phyloP scores from a whole-genome alignment of 116 monocot species.

The Posidonia oceanica region DNA sequence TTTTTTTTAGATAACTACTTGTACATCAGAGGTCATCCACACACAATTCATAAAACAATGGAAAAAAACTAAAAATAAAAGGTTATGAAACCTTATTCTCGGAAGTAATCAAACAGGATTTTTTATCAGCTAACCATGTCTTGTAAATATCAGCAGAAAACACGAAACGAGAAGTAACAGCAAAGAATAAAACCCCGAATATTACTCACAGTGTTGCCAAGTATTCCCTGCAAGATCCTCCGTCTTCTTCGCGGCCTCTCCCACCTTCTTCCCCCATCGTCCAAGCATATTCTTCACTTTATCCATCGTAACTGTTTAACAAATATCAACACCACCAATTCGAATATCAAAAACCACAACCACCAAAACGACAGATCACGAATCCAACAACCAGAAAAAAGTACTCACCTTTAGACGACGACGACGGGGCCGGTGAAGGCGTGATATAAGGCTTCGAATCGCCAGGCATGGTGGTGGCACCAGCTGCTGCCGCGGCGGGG shows the following conservation, averaged over 20 bases:
- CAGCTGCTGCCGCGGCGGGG: not conserved
- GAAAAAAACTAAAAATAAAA: not conserved
- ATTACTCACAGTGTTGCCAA: constrained; percentile 79
- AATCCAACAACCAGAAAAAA: not conserved
- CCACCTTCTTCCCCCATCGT: constrained; percentile 57
- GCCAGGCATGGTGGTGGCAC: not conserved
- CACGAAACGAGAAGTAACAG: not conserved
- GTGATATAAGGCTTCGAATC: constrained; percentile 5
- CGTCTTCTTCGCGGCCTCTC: constrained; percentile 60
- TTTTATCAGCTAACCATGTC: no score
- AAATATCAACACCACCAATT: not conserved
- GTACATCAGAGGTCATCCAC: not conserved
- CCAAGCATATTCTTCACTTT: constrained; percentile 51
- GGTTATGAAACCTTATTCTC: no score
- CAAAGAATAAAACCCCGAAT: not conserved
- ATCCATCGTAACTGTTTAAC: constrained; percentile 43
- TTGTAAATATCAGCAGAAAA: not conserved
- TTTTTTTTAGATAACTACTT: no score
- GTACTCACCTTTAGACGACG: constrained; percentile 49
- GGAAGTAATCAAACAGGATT: not conserved
- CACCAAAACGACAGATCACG: not conserved
- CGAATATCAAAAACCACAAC: not conserved
- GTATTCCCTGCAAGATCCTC: constrained; percentile 67
- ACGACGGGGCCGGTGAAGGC: constrained; percentile 14
- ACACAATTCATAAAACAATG: not conserved